Conservation (phyloP, 441 rosid species). For the Gossypium aridum region DNA sequence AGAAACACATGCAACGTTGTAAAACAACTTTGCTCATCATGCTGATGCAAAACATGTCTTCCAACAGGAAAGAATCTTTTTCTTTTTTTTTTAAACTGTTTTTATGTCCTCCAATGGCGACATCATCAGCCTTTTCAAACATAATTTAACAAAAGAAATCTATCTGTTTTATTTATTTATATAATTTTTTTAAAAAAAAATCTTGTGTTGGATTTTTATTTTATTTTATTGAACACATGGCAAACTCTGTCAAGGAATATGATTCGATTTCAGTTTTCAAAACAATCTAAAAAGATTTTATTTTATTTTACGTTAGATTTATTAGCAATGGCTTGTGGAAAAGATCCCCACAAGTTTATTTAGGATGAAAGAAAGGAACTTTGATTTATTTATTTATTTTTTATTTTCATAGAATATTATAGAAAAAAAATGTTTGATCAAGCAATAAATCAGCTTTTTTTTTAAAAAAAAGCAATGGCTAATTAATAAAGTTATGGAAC, state of each 20-base stretch:
- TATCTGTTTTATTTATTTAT: neutral
- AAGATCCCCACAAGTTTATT: neutral
- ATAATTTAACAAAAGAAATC: constrained; percentile 3
- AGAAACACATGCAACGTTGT: neutral
- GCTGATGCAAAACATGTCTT: constrained; percentile 2
- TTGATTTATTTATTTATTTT: neutral
- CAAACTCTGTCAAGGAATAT: constrained; percentile 10
- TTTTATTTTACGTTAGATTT: neutral
- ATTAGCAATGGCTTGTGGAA: neutral
- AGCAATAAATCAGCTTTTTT: neutral
- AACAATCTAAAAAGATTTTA: neutral
- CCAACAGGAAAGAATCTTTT: neutral
- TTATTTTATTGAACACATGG: neutral
- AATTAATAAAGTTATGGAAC: constrained; percentile 9
- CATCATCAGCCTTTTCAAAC: constrained; percentile 3
- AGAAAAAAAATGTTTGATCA: neutral
- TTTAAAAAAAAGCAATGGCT: constrained; percentile 12
- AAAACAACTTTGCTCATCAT: neutral
- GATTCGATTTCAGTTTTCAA: constrained; percentile 11
- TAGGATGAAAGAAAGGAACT: neutral
- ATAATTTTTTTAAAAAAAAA: neutral
- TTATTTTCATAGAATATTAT: neutral
- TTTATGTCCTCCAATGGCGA: neutral
- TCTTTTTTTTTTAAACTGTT: neutral
- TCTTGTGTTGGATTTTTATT: neutral